These are phyloP conservation scores for Yamadazyma trypodendri DNA, from an alignment of 1,139 yeast genomes.

Conservation along the genomic window DNA sequence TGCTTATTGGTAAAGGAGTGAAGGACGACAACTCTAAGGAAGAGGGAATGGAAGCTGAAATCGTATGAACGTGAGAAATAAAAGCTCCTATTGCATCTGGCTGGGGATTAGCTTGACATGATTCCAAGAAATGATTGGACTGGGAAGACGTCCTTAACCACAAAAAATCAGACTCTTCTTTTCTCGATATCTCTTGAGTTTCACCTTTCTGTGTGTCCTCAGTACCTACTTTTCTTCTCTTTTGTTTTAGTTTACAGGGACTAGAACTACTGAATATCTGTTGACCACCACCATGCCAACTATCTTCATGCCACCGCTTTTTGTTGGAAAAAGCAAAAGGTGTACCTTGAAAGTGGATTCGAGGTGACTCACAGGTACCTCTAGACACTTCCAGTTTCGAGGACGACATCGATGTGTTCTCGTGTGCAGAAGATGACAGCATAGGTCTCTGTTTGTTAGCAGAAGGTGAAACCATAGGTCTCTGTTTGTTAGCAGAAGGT, in stretches of 20 bases:
- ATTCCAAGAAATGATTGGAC: background rate
- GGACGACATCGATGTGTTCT: too few relatives aligned
- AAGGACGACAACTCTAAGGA: background rate
- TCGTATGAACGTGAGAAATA: background rate
- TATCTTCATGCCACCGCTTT: background rate
- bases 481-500: background rate
- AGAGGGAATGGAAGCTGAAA: background rate
- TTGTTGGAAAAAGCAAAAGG: background rate
- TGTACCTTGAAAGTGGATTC: background rate
- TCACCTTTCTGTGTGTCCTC: too few relatives aligned
- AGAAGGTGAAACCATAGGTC: background rate
- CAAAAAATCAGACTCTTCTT: background rate
- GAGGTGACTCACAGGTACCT: too few relatives aligned
- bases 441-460: too few relatives aligned
- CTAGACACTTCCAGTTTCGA: too few relatives aligned
- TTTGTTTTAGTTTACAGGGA: conserved; percentile 5
- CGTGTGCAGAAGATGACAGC: too few relatives aligned
- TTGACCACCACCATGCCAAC: background rate
- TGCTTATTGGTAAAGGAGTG: background rate
- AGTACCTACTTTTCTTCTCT: background rate
- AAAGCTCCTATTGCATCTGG: background rate
- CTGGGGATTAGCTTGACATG: background rate
- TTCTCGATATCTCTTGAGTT: background rate
- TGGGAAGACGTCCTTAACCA: background rate
- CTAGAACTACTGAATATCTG: conserved; percentile 1